Percentiles rank a stretch among this genome's conserved stretches.
Evolutionary conservation across 306 rosid species (phyloP).

Genomic region (Vicia sativa): DNA sequence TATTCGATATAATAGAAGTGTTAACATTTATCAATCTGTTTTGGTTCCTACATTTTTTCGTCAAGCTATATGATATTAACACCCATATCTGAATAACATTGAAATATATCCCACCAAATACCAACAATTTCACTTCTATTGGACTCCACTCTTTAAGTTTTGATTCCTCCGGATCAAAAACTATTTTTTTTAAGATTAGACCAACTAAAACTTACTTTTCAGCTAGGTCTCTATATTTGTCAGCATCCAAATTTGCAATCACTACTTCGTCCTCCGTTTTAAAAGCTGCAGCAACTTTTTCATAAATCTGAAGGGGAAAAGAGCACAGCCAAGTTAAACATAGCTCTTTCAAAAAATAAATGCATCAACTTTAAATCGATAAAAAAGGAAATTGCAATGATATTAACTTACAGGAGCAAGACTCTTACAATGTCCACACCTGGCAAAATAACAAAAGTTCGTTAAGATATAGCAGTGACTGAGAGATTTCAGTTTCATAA

Average conservation of each 20-base stretch:
- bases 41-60: background rate
- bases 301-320: slow-evolving; percentile 60
- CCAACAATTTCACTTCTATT: background rate
- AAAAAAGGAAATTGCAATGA: slow-evolving; percentile 14
- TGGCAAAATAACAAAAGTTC: slow-evolving; percentile 41
- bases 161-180: slow-evolving; percentile 16
- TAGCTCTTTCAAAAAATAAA: slow-evolving; percentile 29
- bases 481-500: slow-evolving; percentile 26
- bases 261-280: slow-evolving; percentile 68
- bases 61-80: background rate
- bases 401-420: slow-evolving; percentile 90
- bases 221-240: slow-evolving; percentile 80
- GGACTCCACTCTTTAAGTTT: slow-evolving; percentile 15
- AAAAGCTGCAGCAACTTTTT: slow-evolving; percentile 88
- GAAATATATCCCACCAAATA: slow-evolving; percentile 22
- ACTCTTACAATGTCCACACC: slow-evolving; percentile 96
- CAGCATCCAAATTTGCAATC: slow-evolving; percentile 90
- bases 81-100: background rate
- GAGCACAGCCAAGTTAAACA: slow-evolving; percentile 27
- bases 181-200: slow-evolving; percentile 16
- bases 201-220: slow-evolving; percentile 70
- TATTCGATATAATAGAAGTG: too few relatives aligned
- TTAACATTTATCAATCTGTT: too few relatives aligned
- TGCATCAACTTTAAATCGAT: slow-evolving; percentile 1
- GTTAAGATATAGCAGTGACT: slow-evolving; percentile 27